A percentile compares a stretch with the other conserved stretches of the same genome.
Conservation (phyloP, 1,284 basidiomycete genomes). For the Cryptococcus sp. region DNA sequence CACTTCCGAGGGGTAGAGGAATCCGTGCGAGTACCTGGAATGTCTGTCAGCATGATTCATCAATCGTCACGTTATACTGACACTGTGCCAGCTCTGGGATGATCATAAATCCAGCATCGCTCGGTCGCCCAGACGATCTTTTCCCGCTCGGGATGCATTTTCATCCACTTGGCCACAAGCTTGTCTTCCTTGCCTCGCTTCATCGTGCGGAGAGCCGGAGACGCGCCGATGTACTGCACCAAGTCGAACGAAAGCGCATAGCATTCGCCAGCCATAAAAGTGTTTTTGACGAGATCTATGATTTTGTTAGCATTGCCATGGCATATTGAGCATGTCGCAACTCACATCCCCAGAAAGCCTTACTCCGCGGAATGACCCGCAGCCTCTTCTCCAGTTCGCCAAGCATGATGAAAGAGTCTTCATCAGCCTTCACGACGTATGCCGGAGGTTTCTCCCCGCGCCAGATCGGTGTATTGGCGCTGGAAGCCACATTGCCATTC, state of each 20-base stretch:
- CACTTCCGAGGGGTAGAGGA: slow-evolving; percentile 91
- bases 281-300: slow-evolving; percentile 79
- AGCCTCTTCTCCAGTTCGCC: slow-evolving; percentile 86
- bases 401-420: slow-evolving; percentile 91
- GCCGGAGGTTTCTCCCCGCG: slow-evolving; percentile 64
- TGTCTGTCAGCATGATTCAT: slow-evolving; percentile 1
- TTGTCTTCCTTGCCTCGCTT: slow-evolving; percentile 91
- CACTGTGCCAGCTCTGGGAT: slow-evolving; percentile 89
- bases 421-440: slow-evolving; percentile 88
- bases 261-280: slow-evolving; percentile 94
- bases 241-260: slow-evolving; percentile 90
- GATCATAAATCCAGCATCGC: slow-evolving; percentile 97
- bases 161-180: slow-evolving; percentile 89
- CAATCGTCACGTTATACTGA: slow-evolving; percentile 54
- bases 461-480: slow-evolving; percentile 23
- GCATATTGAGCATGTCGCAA: slow-evolving; percentile 14
- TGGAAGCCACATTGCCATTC: not conserved
- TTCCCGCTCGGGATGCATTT: slow-evolving; percentile 74
- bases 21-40: slow-evolving; percentile 85
- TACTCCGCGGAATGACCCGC: slow-evolving; percentile 66
- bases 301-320: not conserved
- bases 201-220: slow-evolving; percentile 66
- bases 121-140: slow-evolving; percentile 88
- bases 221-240: slow-evolving; percentile 82
- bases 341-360: slow-evolving; percentile 87